phyloP scores from a whole-genome alignment of 2,329 filamentous ascomycete species.

The Fusarium redolens region DNA sequence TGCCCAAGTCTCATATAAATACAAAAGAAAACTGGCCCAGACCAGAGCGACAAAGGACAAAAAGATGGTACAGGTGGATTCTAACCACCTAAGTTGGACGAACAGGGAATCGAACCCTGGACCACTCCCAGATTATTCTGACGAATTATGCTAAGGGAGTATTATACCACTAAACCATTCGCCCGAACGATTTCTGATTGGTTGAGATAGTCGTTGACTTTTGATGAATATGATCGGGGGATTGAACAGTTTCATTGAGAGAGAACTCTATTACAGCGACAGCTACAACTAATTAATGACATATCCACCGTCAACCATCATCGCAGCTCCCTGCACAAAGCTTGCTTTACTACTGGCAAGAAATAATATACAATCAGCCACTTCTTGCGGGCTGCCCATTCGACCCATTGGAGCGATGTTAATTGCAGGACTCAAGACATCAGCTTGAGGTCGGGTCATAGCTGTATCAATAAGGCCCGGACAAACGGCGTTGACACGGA shows the following conservation, averaged over 20 bases:
- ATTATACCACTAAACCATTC: slow-evolving; percentile 23
- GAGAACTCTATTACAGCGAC: background rate
- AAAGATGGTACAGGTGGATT: background rate
- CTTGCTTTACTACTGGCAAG: slow-evolving; percentile 60
- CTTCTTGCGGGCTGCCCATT: slow-evolving; percentile 62
- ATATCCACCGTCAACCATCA: slow-evolving; percentile 66
- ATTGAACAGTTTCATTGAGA: accelerated
- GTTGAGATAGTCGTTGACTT: accelerated
- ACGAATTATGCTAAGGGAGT: slow-evolving; percentile 15
- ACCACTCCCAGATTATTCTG: slow-evolving; percentile 4
- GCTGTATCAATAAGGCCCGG: slow-evolving; percentile 71
- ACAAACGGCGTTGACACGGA: slow-evolving; percentile 68
- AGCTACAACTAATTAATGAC: slow-evolving; percentile 54
- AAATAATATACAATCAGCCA: slow-evolving; percentile 62
- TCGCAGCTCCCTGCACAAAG: slow-evolving; percentile 63
- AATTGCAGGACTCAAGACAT: background rate
- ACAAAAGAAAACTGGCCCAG: accelerated
- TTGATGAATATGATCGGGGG: accelerated
- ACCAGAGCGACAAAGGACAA: accelerated
- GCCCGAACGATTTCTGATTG: slow-evolving; percentile 9
- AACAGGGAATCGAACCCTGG: slow-evolving; percentile 15
- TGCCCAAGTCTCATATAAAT: accelerated
- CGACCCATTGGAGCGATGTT: slow-evolving; percentile 61
- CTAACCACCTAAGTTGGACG: background rate
- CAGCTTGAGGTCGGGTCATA: slow-evolving; percentile 54